Evolutionary conservation across 1,284 basidiomycete genomes (phyloP), one percentile per base, ranked within the genome.

Genomic region (Prillingera fragicola): DNA sequence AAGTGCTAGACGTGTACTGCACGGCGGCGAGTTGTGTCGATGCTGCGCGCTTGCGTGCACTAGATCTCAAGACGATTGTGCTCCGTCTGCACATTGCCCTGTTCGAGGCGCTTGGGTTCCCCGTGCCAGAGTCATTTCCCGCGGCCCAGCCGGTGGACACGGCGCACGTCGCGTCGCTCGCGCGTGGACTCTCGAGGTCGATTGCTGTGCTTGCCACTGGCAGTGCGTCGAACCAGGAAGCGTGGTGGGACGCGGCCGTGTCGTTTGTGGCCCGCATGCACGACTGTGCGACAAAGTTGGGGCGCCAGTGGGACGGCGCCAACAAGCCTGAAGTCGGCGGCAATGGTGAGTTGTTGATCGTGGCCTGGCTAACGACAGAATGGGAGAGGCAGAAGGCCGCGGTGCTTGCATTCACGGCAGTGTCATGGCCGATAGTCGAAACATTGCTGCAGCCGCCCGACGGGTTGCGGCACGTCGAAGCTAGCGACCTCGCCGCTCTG

Each of bases 341-440:
- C 10, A 17, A 15, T 5, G 50, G 50, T 51, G 8, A 25, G 38
- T 43, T 10, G 3, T 4, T 13, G 6, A 24, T 31, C 15, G 23
- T 14, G 10, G n/a, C 8, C 42, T 48, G 25, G 37, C 33, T 6
- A 5, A 3, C n/a, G 15, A 10, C 33, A 49, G 45, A 47, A 36
- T 58, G 55, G 56, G 45, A 53, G n/a, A 39, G 44, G 2, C 48
- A 55, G 40, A 58, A 58, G 27, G 51, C 50, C 1, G 51, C 57
- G 1, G 45, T 63, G 15, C 50, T 46, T 24, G 33, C 54, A 6
- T 58, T 62, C 45, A 39, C 57, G 3, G 18, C 47, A 4, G 50
- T 53, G 1, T 38, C 47, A 5, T 56, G 52, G 28, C 44, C 56
- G 1, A 53, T 59, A 0, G 39, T 62, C 19, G 50, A 57, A 8